Conservation (phyloP, 345 rosid species). For the Excoecaria cochinchinensis region DNA sequence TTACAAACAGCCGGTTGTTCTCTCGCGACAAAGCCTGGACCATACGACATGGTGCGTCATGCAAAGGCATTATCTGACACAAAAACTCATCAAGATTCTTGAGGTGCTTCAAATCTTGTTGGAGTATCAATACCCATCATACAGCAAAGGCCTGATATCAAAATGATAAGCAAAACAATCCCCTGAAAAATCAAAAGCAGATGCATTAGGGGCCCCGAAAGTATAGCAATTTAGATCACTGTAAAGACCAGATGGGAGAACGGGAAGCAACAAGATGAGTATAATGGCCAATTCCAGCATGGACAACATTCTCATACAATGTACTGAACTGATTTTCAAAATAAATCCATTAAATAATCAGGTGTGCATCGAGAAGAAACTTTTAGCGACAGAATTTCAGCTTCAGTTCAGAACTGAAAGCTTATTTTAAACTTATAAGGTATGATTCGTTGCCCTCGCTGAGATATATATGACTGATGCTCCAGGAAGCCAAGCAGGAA, state of each 20-base stretch:
- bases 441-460: too few relatives aligned
- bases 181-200: slow-evolving; percentile 56
- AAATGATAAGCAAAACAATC: slow-evolving; percentile 75
- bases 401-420: too few relatives aligned
- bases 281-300: not conserved
- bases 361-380: too few relatives aligned
- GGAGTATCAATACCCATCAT: slow-evolving; percentile 99
- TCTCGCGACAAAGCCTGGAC: slow-evolving; percentile 18
- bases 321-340: not conserved
- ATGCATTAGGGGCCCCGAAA: slow-evolving; percentile 24
- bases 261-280: not conserved
- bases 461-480: too few relatives aligned
- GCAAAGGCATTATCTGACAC: not conserved
- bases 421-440: too few relatives aligned
- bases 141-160: slow-evolving; percentile 90
- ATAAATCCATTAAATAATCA: not conserved
- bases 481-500: too few relatives aligned
- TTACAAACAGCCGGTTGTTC: slow-evolving; percentile 26
- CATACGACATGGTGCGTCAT: slow-evolving; percentile 1
- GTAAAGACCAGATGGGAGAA: not conserved
- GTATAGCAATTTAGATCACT: not conserved
- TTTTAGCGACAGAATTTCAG: too few relatives aligned
- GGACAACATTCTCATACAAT: not conserved
- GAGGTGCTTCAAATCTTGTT: slow-evolving; percentile 85
- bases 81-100: slow-evolving; percentile 54